These are phyloP conservation scores for Delonix regia DNA, from an alignment of 306 rosid species.

Conservation along the genomic window DNA sequence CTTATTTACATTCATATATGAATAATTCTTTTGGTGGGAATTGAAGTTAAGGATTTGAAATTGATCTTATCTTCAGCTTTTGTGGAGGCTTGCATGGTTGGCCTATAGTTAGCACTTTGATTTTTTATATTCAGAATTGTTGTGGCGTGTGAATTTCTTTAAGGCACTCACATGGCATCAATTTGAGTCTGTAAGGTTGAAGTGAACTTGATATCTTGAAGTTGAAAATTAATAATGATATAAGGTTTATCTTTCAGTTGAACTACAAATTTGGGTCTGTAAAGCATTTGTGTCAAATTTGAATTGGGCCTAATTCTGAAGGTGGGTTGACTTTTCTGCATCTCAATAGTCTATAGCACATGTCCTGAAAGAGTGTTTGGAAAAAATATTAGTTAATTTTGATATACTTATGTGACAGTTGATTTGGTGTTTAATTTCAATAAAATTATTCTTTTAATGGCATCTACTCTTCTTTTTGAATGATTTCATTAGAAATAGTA, in stretches of 20 bases:
- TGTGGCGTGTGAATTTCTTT: neutral
- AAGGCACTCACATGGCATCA: neutral
- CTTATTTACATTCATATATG: neutral
- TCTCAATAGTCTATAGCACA: too few relatives aligned
- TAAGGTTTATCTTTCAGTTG: neutral
- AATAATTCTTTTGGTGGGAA: conserved; percentile 10
- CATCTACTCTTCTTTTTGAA: too few relatives aligned
- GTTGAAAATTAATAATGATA: neutral
- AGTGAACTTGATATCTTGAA: neutral
- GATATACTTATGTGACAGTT: too few relatives aligned
- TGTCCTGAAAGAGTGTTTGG: neutral
- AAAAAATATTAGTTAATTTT: too few relatives aligned
- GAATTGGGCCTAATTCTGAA: neutral
- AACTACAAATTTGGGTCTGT: neutral
- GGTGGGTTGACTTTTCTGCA: neutral
- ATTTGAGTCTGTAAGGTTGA: neutral
- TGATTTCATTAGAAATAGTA: too few relatives aligned
- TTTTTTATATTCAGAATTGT: neutral
- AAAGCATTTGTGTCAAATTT: neutral
- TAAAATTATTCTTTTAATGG: too few relatives aligned
- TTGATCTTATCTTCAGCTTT: neutral
- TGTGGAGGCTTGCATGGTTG: neutral
- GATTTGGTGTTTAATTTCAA: too few relatives aligned
- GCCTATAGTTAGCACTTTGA: neutral
- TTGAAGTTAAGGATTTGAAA: neutral